Evolutionary conservation across 495 filamentous ascomycete genomes (phyloP), one percentile per base, ranked within the genome.

Genomic region (Hypoxylon fragiforme): DNA sequence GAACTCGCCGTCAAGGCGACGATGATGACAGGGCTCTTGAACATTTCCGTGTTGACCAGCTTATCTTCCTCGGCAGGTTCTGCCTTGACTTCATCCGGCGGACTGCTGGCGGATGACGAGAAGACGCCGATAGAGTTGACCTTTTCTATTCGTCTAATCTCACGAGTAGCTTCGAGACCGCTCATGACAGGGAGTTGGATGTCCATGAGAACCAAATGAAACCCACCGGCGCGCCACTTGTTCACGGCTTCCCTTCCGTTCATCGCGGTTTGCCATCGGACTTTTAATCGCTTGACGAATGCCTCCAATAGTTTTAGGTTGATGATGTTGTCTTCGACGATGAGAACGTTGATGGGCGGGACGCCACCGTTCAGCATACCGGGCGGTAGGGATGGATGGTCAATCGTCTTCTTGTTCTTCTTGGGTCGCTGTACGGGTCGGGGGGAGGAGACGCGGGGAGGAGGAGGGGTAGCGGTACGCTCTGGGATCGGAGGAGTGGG

Each of bases 241-340:
- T 79, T 83, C 7, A 97, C 92, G 2, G 94, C 95, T 46, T 95
- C 91, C 64, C 82, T 85, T 21, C 94, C 94, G 68, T 98, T 95
- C 73, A 91, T 90, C 26, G 94, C 94, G 37, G 91, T 95, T 68
- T 92, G 87, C 94, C 94, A 97, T n/a, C 94, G 87, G 20, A 98
- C 94, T 62, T 95, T 96, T 26, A 98, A 80, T 37, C 92, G 81
- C 68, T 96, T 96, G 81, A 97, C 94, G 68, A 98, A 96, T 0
- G 91, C 91, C 63, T 97, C 94, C 1, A 98, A 73, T 3, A 98
- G 82, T 41, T 89, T 85, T 41, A 97, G 78, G 61, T 98, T 98
- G 78, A 98, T 97, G 52, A 92, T 87, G 68, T 98, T 98, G 74
- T 98, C 94, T 73, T 98, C 94, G 26, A 98, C 94, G 49, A 98